phyloP scores from a whole-genome alignment of 768 basidiomycete genomes.

The Boletus insuetus region DNA sequence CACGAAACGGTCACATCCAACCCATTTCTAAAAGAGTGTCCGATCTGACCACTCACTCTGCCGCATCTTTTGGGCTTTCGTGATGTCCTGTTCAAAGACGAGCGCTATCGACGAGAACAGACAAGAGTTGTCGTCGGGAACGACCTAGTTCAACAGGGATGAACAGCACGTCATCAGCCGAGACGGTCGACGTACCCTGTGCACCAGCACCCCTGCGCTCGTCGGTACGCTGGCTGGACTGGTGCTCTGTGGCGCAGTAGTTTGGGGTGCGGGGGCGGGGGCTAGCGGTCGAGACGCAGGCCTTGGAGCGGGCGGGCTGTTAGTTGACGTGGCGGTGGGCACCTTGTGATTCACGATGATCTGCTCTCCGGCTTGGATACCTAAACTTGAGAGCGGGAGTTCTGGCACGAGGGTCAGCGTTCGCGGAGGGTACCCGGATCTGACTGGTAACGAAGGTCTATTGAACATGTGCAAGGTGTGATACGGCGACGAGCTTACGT shows the following conservation, averaged over 20 bases:
- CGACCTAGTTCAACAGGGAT: constrained; percentile 46
- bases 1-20: constrained; percentile 5
- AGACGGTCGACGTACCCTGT: constrained; percentile 46
- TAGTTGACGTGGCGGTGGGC: constrained; percentile 13
- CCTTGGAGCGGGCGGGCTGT: constrained; percentile 6
- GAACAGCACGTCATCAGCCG: constrained; percentile 1
- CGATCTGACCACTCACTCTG: constrained; percentile 50
- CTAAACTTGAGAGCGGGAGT: constrained; percentile 72
- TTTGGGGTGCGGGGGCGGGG: constrained; percentile 15
- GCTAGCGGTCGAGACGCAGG: constrained; percentile 14
- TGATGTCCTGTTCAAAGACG: constrained; percentile 78
- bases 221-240: constrained; percentile 60
- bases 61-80: constrained; percentile 68
- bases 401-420: constrained; percentile 69
- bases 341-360: constrained; percentile 65
- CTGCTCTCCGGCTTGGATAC: constrained; percentile 78
- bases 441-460: constrained; percentile 45
- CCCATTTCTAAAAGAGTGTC: not conserved
- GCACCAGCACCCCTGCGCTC: constrained; percentile 67
- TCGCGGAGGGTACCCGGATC: constrained; percentile 82
- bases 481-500: constrained; percentile 45
- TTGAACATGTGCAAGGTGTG: not conserved
- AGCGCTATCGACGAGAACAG: constrained; percentile 86
- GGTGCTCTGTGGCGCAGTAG: constrained; percentile 12
- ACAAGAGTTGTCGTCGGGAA: constrained; percentile 98